Conservation (phyloP, 352 stramenopile species). For the Phytophthora pluvialis region DNA sequence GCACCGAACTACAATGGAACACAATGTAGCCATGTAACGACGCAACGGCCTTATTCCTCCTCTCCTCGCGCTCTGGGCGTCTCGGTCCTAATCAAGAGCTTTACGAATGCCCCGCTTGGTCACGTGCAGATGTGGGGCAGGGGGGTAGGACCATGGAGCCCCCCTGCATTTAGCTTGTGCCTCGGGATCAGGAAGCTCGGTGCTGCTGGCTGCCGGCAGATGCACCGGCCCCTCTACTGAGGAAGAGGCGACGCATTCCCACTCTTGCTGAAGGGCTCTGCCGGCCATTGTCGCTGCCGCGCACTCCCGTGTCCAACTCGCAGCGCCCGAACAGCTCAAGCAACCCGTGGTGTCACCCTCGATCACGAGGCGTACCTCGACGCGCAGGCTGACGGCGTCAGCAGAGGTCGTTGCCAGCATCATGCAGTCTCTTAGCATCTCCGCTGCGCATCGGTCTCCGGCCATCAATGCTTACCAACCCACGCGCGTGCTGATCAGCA, state of each 20-base stretch:
- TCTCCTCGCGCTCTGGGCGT: conserved; percentile 12
- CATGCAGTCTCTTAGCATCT: conserved; percentile 25
- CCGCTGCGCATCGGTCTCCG: conserved; percentile 9
- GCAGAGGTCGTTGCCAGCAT: conserved; percentile 22
- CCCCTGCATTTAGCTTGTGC: conserved; percentile 17
- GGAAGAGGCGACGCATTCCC: conserved; percentile 29
- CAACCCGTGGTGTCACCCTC: conserved; percentile 7
- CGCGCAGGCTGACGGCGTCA: conserved; percentile 7
- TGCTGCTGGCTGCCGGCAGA: not conserved
- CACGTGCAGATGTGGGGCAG: conserved; percentile 16
- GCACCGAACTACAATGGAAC: not conserved
- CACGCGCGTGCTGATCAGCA: conserved; percentile 22
- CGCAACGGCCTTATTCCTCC: not conserved
- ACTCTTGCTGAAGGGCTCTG: conserved; percentile 16
- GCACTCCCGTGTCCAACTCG: conserved; percentile 22
- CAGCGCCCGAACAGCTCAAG: conserved; percentile 8
- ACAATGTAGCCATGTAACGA: conserved; percentile 15
- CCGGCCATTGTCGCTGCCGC: conserved; percentile 33
- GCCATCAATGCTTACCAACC: conserved; percentile 3
- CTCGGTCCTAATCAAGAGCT: not conserved
- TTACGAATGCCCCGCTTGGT: not conserved
- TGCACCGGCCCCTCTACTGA: conserved; percentile 1
- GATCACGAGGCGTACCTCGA: conserved; percentile 18
- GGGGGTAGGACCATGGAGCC: conserved; percentile 20
- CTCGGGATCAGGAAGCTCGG: conserved; percentile 8